Evolutionary conservation across 2,329 filamentous ascomycete species (phyloP).

Genomic region (Gaeumannomyces tritici): DNA sequence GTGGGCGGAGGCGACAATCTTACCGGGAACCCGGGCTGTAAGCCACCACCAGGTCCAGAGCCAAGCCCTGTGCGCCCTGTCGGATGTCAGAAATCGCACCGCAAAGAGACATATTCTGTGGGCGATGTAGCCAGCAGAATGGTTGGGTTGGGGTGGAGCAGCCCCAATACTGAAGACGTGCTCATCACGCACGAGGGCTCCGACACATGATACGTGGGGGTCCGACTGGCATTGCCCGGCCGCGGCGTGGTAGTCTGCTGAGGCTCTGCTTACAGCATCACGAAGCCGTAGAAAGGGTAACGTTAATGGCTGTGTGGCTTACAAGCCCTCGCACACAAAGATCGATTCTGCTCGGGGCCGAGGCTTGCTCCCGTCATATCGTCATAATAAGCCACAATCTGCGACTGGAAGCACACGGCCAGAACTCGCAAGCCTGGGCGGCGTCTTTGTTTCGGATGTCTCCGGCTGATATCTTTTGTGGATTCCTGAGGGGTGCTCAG

Average conservation of each 20-base stretch:
- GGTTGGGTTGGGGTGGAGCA: neutral
- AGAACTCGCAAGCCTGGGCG: neutral
- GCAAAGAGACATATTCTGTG: neutral
- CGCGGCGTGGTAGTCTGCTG: neutral
- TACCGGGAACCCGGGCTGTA: neutral
- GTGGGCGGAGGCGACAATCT: neutral
- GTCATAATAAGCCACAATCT: neutral
- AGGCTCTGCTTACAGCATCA: neutral
- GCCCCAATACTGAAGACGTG: too few species aligned
- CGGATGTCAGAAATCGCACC: constrained; percentile 7
- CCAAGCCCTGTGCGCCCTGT: constrained; percentile 2
- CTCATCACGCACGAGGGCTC: neutral
- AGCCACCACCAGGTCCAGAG: neutral
- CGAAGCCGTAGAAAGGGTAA: too few species aligned
- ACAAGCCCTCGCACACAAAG: neutral
- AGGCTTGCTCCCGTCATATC: neutral
- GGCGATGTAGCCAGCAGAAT: neutral
- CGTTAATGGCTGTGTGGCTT: neutral
- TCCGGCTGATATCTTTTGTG: neutral
- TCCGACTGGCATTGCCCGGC: neutral
- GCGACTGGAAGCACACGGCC: neutral
- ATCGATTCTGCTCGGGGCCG: too few species aligned
- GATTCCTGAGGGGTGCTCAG: too few species aligned
- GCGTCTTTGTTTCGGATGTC: neutral
- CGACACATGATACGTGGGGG: neutral